These are phyloP conservation scores for Brassica rapa DNA, from an alignment of 345 rosid species.

Conservation along the genomic window DNA sequence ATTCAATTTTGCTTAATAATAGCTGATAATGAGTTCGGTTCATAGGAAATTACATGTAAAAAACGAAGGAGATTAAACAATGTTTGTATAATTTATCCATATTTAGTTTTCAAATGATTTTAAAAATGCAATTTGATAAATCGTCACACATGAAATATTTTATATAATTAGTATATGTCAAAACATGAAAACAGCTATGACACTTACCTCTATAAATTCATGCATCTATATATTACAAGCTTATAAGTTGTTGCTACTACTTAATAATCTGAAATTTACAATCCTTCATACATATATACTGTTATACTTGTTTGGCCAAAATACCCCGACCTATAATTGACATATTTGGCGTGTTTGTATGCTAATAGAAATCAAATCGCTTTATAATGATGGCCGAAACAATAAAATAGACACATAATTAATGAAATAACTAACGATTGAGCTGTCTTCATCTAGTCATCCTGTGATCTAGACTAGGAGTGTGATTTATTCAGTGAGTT, in stretches of 20 bases:
- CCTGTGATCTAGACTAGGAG: not conserved
- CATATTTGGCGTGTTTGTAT: not conserved
- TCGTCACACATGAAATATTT: not conserved
- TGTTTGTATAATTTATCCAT: not conserved
- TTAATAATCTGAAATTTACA: not conserved
- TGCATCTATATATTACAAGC: not conserved
- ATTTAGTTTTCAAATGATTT: not conserved
- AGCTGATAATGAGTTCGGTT: not conserved
- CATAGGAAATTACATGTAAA: not conserved
- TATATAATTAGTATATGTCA: not conserved
- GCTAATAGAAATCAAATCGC: not conserved
- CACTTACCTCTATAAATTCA: not conserved
- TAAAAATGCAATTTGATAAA: not conserved
- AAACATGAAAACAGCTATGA: not conserved
- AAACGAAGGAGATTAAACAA: not conserved
- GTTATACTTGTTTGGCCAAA: not conserved
- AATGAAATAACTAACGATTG: not conserved
- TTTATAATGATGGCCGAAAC: not conserved
- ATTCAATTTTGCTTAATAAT: conserved; percentile 1
- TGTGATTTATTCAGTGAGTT: not conserved
- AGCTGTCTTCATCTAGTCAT: not conserved
- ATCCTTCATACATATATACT: not conserved
- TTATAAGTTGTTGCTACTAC: not conserved
- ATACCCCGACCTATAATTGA: no score
- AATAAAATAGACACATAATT: not conserved